phyloP scores from a whole-genome alignment of 176 grass and related monocot species.

The Zizania latifolia region DNA sequence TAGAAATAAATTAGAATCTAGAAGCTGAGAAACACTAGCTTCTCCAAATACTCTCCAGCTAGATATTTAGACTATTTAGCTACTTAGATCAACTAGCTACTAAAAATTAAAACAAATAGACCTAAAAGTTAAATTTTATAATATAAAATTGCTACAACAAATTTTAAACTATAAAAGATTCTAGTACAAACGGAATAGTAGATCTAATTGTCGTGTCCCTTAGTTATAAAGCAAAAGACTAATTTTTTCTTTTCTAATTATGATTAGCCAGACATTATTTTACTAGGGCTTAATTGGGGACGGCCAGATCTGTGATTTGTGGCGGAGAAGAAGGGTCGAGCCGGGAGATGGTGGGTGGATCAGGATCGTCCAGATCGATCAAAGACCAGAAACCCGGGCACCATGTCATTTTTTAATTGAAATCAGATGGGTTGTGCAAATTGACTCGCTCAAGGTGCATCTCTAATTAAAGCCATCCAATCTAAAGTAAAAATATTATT shows the following conservation, averaged over 20 bases:
- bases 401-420: background rate
- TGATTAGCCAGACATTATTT: background rate
- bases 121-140: too few species aligned
- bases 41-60: too few species aligned
- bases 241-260: background rate
- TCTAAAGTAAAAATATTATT: background rate
- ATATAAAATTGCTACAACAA: too few species aligned
- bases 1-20: too few species aligned
- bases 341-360: background rate
- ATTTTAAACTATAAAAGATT: too few species aligned
- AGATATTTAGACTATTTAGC: too few species aligned
- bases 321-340: background rate
- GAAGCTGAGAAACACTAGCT: too few species aligned
- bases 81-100: too few species aligned
- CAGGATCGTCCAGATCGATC: background rate
- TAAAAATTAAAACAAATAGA: too few species aligned
- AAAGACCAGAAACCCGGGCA: background rate
- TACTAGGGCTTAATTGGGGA: background rate
- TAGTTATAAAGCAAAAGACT: too few species aligned
- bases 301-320: background rate
- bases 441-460: background rate
- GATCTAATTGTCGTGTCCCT: background rate
- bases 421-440: background rate
- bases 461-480: background rate
- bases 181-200: too few species aligned